Base-by-base conservation (phyloP, 129 eudicot genomes). In the Saposhnikovia divaricata region DNA sequence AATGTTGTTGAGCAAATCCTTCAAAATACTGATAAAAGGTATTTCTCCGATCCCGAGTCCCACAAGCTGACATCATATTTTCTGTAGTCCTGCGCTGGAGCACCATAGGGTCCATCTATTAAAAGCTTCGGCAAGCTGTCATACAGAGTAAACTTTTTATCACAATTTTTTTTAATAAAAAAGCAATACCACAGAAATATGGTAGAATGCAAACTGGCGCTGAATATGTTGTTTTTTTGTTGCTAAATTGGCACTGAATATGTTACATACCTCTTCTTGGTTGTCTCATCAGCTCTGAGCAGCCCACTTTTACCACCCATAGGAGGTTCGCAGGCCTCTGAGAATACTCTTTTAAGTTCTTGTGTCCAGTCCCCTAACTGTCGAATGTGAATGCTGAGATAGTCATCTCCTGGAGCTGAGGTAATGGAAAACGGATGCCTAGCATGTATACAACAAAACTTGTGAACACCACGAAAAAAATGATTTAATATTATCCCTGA, bases 391-490 rank as follows among this genome's bases (percentile, higher is more conserved):
- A 95, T 85, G 78, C 96, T 90, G 47, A 95, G 89, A 83, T 83
- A 95, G 75, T 92, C 97, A 79, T 95, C 99, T 3, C 88, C 96
- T 51, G 99, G 99, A 70, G 99, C 97, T 19, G 99, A 95, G 15
- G 99, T 95, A 19, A 95, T 90, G 13, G 99, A 95, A 86, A 95
- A 95, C 0, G 99, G 99, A 87, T 95, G 99, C 99, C 98, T 95
- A 16, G 72, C 43, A 59, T 25, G 44, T 19, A 46, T 27, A 69
- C 19, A 37, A 76, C n/a, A 75, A 42, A 31, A 72, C 59, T 45
- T 6, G 16, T 75, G 57, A 80, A 39, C 77, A 80, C 71, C 19
- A 44, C 19, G 21, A 19, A 39, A 3, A 6, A 15, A n/a, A 25
- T 34, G 43, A 34, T 13, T 59, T 15, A 19, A 27, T 74, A 19